Evolutionary conservation across 2,329 filamentous ascomycete genomes (phyloP).

Genomic region (Talaromyces albobiverticillius): DNA sequence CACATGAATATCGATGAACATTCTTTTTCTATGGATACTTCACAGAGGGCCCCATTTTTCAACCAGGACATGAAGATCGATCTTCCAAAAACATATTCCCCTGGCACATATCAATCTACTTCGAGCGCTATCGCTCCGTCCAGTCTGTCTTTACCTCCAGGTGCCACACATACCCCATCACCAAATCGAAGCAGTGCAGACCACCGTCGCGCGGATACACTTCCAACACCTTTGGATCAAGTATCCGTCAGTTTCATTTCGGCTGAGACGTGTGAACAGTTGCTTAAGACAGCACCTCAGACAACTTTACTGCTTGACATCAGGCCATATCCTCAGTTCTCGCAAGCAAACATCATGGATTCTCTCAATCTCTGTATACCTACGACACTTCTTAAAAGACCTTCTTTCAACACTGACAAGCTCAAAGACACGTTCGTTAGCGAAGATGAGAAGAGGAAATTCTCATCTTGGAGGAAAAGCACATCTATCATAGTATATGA

Average conservation of each 20-base stretch:
- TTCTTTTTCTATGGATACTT: not conserved
- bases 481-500: conserved; percentile 87
- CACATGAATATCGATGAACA: not conserved
- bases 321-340: conserved; percentile 79
- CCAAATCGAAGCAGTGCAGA: not conserved
- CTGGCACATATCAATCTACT: not conserved
- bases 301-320: conserved; percentile 75
- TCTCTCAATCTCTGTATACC: conserved; percentile 93
- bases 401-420: conserved; percentile 85
- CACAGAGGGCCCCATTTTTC: not conserved
- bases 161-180: not conserved
- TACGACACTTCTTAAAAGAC: conserved; percentile 85
- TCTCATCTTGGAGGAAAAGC: conserved; percentile 71
- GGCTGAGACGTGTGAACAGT: conserved; percentile 53
- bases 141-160: conserved; percentile 6
- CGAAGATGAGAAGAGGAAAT: conserved; percentile 66
- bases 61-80: not conserved
- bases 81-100: conserved; percentile 10
- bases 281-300: conserved; percentile 53
- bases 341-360: conserved; percentile 69
- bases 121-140: not conserved
- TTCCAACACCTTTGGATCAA: conserved; percentile 51
- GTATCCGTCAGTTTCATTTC: conserved; percentile 52
- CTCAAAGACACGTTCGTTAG: conserved; percentile 81
- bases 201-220: conserved; percentile 32